phyloP scores from a whole-genome alignment of 2,329 filamentous ascomycete species.

The Emmonsia crescens region DNA sequence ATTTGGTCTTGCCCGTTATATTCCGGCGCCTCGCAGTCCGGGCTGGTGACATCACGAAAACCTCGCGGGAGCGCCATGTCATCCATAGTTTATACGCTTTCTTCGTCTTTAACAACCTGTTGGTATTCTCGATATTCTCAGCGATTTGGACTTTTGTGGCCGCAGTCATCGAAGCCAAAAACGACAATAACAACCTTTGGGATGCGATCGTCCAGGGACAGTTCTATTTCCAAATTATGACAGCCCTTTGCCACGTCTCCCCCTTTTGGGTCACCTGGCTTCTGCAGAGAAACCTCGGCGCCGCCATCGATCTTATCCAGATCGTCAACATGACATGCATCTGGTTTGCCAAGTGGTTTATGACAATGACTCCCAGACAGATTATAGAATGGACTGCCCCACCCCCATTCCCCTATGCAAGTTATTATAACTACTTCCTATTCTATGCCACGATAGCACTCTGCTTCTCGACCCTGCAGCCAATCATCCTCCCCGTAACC shows the following conservation, averaged over 20 bases:
- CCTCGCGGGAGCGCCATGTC: slow-evolving; percentile 82
- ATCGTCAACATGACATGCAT: slow-evolving; percentile 73
- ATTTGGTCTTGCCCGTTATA: slow-evolving; percentile 76
- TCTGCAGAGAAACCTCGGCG: slow-evolving; percentile 82
- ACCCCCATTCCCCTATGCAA: slow-evolving; percentile 85
- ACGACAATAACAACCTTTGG: slow-evolving; percentile 52
- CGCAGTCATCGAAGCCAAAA: slow-evolving; percentile 50
- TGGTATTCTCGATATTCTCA: slow-evolving; percentile 89
- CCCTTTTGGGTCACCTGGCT: slow-evolving; percentile 93
- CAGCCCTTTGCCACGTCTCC: slow-evolving; percentile 69
- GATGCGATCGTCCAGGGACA: slow-evolving; percentile 54
- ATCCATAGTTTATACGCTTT: slow-evolving; percentile 84
- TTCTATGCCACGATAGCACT: slow-evolving; percentile 87
- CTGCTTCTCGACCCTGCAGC: slow-evolving; percentile 75
- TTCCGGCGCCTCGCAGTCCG: slow-evolving; percentile 78
- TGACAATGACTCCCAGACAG: slow-evolving; percentile 78
- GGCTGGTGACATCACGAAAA: slow-evolving; percentile 85
- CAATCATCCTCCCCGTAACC: slow-evolving; percentile 72
- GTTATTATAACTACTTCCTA: slow-evolving; percentile 96
- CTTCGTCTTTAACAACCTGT: slow-evolving; percentile 93
- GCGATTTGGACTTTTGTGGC: slow-evolving; percentile 65
- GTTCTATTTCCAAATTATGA: slow-evolving; percentile 54
- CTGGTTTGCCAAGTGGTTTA: slow-evolving; percentile 74
- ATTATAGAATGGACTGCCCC: slow-evolving; percentile 89
- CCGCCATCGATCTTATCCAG: slow-evolving; percentile 87